Conservation (phyloP, 495 filamentous ascomycete genomes). For the Pseudotulostoma volvatum region DNA sequence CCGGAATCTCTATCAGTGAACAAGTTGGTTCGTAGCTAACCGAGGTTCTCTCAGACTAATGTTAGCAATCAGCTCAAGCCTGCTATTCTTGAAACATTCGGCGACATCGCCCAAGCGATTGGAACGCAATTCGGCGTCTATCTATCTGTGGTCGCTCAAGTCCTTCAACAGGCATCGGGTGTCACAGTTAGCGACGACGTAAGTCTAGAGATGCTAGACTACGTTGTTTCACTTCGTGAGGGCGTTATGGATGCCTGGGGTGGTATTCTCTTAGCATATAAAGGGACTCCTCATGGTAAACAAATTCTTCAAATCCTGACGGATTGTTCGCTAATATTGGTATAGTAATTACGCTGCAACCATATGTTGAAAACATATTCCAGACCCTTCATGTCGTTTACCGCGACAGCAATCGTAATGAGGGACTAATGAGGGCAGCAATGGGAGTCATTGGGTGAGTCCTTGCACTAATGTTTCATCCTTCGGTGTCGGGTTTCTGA, state of each 20-base stretch:
- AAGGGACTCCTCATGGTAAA: slow-evolving; percentile 39
- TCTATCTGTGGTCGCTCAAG: slow-evolving; percentile 76
- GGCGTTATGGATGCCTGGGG: slow-evolving; percentile 99
- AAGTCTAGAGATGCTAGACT: slow-evolving; percentile 83
- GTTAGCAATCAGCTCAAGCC: slow-evolving; percentile 95
- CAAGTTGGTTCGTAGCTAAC: too few relatives aligned
- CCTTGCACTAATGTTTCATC: slow-evolving; percentile 1
- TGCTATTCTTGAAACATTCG: slow-evolving; percentile 93
- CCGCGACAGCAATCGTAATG: slow-evolving; percentile 69
- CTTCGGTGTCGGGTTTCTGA: background rate
- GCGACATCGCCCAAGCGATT: slow-evolving; percentile 94
- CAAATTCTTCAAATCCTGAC: too few relatives aligned
- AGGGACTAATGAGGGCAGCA: slow-evolving; percentile 73
- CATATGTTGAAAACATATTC: slow-evolving; percentile 78
- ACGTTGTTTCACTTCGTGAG: slow-evolving; percentile 83
- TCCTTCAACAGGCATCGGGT: slow-evolving; percentile 78
- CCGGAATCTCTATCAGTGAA: slow-evolving; percentile 1
- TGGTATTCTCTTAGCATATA: slow-evolving; percentile 86
- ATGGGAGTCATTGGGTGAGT: slow-evolving; percentile 95
- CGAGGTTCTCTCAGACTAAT: background rate
- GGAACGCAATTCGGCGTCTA: slow-evolving; percentile 84
- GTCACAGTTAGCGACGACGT: slow-evolving; percentile 57
- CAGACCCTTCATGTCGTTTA: slow-evolving; percentile 68
- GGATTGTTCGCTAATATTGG: slow-evolving; percentile 7
- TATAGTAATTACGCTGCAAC: slow-evolving; percentile 50